Evolutionary conservation across 2,329 filamentous ascomycete genomes (phyloP), one percentile per base, ranked within the genome.

Genomic region (Knufia petricola): DNA sequence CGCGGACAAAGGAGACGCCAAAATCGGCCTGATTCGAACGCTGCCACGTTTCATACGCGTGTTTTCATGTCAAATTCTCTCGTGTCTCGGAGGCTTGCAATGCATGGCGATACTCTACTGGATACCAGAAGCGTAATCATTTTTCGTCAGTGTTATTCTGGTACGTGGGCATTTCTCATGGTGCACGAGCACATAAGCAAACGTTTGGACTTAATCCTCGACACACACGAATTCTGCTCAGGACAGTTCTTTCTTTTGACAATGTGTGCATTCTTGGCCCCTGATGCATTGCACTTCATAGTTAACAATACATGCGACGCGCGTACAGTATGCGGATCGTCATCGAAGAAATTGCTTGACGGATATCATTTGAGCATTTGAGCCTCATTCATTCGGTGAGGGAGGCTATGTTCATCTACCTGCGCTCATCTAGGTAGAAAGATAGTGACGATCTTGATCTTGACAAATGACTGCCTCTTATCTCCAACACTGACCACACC

Each of bases 291-390:
- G 6, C 32, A n/a, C 6, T 13, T n/a, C 32, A n/a, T 36, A 36
- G 7, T n/a, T n/a, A n/a, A 36, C 4, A n/a, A 7, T 36, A 36
- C 9, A 36, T n/a, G 15, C 4, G 32, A n/a, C 15, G 32, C 32
- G 32, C 13, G 15, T 36, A 36, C 15, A 17, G 32, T 4, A 6
- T 36, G 4, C 15, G 32, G 39, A 42, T 42, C 19, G 15, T 42
- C 17, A 24, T 40, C 15, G 37, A 26, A n/a, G 39, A 42, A n/a
- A 42, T 42, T 26, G 39, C 39, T 42, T 42, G 39, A 42, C n/a
- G 13, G 39, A 42, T 40, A n/a, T 40, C 37, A 21, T 40, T 42
- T 28, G 21, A 42, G 39, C 39, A 13, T 3, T 15, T 24, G 20
- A 42, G 39, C 20, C 21, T 26, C 24, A 9, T 13, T 17, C 19